Evolutionary conservation across 257 asterid species (phyloP), one percentile per base, ranked within the genome.

Genomic region (Ajuga chamaepitys): DNA sequence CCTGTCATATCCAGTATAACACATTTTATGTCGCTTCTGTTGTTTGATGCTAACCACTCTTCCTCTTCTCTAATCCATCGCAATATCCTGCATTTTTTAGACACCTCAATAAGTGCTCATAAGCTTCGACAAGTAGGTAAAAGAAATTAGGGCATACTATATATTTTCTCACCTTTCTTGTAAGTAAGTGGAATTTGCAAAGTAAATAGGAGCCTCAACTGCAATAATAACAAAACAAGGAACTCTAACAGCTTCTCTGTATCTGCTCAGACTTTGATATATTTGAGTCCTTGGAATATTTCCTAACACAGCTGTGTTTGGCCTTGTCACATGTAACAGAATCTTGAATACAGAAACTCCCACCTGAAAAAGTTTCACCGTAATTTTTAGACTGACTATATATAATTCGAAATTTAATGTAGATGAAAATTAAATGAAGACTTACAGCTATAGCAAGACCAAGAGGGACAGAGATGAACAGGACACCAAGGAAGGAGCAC

Each of bases 391-490:
- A 4, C 7, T 13, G 34, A 16, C 18, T 10, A 3, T 3, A 28
- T 41, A 54, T 13, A 10, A 9, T 13, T 6, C 13, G 14, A 10
- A 34, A 13, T 20, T 30, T 35, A 6, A 44, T 52, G 26, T n/a
- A 18, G 14, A n/a, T 12, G 59, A 59, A 25, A 60, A 20, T 54
- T 30, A 16, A 32, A 17, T 4, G 8, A 28, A 64, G 60, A 62
- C 95, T 77, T 77, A 93, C 99, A 20, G 99, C 95, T 59, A 93
- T 89, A 20, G 95, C 88, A 42, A 93, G 97, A 18, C 99, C 99
- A 47, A 87, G 71, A 62, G 99, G 97, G 44, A 93, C 97, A 1
- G 99, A 93, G 80, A 93, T 77, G 94, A 93, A 89, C 18, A 93
- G 96, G 48, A 93, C 99, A 3, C 99, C 99, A 20, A 89, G 48